Evolutionary conservation across 768 basidiomycete species (phyloP), one percentile per base, ranked within the genome.

Genomic region (Gloeopeniophorella convolvens): DNA sequence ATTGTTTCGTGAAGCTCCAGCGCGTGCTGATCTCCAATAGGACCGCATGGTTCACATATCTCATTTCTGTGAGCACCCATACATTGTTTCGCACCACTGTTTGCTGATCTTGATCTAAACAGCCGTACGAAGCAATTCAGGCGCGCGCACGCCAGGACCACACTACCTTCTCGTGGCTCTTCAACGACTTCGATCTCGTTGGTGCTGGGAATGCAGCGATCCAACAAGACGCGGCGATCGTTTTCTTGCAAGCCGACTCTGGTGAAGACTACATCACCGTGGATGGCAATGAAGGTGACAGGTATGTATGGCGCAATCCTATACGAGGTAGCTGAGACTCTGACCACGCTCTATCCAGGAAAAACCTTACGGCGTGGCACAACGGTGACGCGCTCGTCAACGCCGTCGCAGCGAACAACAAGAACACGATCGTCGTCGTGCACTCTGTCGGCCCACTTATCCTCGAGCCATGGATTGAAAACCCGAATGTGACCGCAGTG

Each of bases 81-180:
- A 26, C 33, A 18, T 13, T 31, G 5, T 41, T 24, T 16, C 7
- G 47, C 20, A 35, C 42, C 28, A 1, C 18, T 51, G n/a, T 40
- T 45, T 15, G 15, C 26, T 5, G 13, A 4, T 45, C 10, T 21
- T 46, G 12, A 13, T 33, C 6, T 26, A 33, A 44, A 18, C 48
- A 82, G 80, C 90, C 92, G 1, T 72, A 87, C 40, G 82, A 89
- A 62, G 90, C 89, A 3, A 83, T 96, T 57, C 85, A 92, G 62
- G 62, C 65, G 6, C 78, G 83, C 35, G 86, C 89, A 1, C 71
- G 77, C n/a, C 59, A 75, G 27, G 83, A 87, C 60, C 75, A 76
- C 13, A 84, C 85, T 0, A 73, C 69, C 16, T 68, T 90, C 16
- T 77, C 74, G 1, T 90, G 83, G 82, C 69, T 77, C 50, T 70